These are phyloP conservation scores for Halenospora varia DNA, from an alignment of 495 filamentous ascomycete species.

Conservation along the genomic window DNA sequence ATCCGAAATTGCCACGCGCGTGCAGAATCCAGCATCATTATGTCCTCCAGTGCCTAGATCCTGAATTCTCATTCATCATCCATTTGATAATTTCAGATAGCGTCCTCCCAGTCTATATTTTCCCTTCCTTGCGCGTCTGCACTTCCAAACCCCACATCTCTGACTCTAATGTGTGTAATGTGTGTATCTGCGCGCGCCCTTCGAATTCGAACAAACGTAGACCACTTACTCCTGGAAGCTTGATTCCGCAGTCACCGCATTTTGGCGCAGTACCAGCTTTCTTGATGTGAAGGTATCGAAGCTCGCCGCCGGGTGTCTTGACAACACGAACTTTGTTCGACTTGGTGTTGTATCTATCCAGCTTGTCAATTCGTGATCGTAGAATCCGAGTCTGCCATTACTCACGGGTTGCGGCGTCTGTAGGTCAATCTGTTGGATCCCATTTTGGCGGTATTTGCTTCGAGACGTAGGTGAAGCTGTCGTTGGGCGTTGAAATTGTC, in stretches of 20 bases:
- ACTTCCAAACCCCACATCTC: no score
- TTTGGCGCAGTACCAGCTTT: conserved; percentile 95
- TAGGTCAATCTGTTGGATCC: conserved; percentile 69
- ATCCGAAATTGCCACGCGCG: not conserved
- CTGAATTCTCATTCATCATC: no score
- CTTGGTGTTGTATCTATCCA: conserved; percentile 85
- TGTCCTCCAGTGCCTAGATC: no score
- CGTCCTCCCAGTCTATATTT: no score
- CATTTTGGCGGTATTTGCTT: conserved; percentile 47
- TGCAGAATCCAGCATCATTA: not conserved
- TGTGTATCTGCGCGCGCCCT: no score
- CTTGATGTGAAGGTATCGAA: conserved; percentile 97
- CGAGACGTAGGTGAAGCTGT: conserved; percentile 41
- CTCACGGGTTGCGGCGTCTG: conserved; percentile 89
- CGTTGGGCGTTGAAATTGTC: conserved; percentile 37
- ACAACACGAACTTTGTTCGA: conserved; percentile 95
- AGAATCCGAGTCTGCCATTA: conserved; percentile 24
- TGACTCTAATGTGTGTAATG: no score
- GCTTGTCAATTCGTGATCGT: conserved; percentile 5
- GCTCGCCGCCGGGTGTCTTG: conserved; percentile 92
- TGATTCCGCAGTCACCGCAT: conserved; percentile 97
- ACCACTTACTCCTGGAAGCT: conserved; percentile 84
- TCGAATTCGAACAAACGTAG: not conserved
- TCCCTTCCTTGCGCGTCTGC: no score
- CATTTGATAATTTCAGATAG: no score